Conservation (phyloP, 2,329 filamentous ascomycete genomes). For the Claviceps sorghi region DNA sequence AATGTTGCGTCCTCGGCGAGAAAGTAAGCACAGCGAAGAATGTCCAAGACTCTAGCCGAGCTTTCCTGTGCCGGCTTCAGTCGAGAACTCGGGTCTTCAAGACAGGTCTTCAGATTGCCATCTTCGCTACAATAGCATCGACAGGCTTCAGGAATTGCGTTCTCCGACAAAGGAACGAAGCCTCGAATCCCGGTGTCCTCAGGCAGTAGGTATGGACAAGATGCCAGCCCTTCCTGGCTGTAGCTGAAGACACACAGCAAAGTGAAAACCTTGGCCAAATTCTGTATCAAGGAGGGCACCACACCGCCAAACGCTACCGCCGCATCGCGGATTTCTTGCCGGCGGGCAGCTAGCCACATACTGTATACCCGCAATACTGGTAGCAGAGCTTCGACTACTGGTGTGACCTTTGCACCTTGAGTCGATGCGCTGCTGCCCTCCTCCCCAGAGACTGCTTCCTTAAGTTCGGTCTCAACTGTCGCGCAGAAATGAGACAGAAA, state of each 20-base stretch:
- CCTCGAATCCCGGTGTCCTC: constrained; percentile 36
- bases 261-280: constrained; percentile 31
- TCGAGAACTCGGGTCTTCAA: constrained; percentile 17
- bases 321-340: constrained; percentile 31
- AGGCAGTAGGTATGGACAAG: constrained; percentile 33
- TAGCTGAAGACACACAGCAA: constrained; percentile 31
- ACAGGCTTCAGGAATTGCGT: constrained; percentile 24
- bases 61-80: constrained; percentile 21
- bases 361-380: constrained; percentile 38
- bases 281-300: constrained; percentile 31
- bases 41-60: constrained; percentile 33
- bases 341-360: constrained; percentile 36
- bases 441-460: constrained; percentile 10
- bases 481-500: constrained; percentile 61
- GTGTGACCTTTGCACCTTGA: constrained; percentile 15
- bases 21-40: constrained; percentile 33
- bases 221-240: constrained; percentile 21
- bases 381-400: constrained; percentile 28
- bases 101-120: constrained; percentile 25
- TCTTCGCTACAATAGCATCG: constrained; percentile 22
- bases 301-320: constrained; percentile 29
- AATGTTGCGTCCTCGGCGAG: constrained; percentile 26
- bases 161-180: constrained; percentile 26
- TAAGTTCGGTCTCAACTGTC: constrained; percentile 54
- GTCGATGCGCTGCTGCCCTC: constrained; percentile 9